These are phyloP conservation scores for Tubosaeta sp. DNA, from an alignment of 768 basidiomycete genomes.

Conservation along the genomic window DNA sequence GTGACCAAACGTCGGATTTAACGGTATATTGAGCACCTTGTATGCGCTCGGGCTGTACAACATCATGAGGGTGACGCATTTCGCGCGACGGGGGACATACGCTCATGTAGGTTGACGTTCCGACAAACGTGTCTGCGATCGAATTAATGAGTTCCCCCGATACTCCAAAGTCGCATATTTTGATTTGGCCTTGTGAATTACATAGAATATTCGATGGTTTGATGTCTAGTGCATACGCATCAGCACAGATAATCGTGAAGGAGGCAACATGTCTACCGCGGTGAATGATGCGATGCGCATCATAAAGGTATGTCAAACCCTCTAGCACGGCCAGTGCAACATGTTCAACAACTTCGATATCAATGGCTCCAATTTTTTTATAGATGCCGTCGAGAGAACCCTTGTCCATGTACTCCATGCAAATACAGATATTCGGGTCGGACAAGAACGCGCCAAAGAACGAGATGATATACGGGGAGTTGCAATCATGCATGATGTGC, in stretches of 20 bases:
- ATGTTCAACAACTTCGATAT: slow-evolving; percentile 87
- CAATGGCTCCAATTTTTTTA: slow-evolving; percentile 91
- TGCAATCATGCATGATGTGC: slow-evolving; percentile 98
- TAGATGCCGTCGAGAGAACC: slow-evolving; percentile 93
- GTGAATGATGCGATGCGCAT: slow-evolving; percentile 96
- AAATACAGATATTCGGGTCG: slow-evolving; percentile 98
- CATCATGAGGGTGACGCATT: slow-evolving; percentile 13
- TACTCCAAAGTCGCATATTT: slow-evolving; percentile 99
- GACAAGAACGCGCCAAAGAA: slow-evolving; percentile 96
- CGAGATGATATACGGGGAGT: slow-evolving; percentile 89
- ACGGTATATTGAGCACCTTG: slow-evolving; percentile 98
- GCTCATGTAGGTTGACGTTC: slow-evolving; percentile 99
- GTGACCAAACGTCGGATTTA: slow-evolving; percentile 99
- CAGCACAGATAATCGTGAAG: slow-evolving; percentile 6
- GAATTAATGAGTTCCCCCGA: slow-evolving; percentile 99
- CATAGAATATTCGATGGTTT: slow-evolving; percentile 97
- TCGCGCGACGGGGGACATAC: slow-evolving; percentile 46
- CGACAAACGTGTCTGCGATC: slow-evolving; percentile 98
- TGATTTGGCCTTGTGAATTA: slow-evolving; percentile 94
- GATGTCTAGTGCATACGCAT: slow-evolving; percentile 63
- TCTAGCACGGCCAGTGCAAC: slow-evolving; percentile 95
- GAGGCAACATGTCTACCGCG: slow-evolving; percentile 62
- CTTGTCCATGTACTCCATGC: slow-evolving; percentile 97
- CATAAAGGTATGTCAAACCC: slow-evolving; percentile 95
- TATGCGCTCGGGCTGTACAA: slow-evolving; percentile 89